Evolutionary conservation across 305 asterid genomes (phyloP), one percentile per base, ranked within the genome.

Genomic region (Rubia tinctorum): DNA sequence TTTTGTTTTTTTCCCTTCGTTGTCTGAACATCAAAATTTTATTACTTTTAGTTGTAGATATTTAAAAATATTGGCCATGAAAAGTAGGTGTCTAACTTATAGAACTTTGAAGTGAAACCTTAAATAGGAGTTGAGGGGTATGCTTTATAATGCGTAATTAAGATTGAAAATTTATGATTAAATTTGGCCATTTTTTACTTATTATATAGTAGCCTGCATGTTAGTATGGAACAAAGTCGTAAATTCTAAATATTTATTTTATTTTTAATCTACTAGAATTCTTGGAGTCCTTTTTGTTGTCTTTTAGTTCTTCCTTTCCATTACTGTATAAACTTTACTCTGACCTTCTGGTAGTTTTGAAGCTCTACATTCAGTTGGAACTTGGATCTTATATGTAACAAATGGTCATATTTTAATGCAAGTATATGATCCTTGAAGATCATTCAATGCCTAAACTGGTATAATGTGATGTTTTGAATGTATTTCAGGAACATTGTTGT

Each of bases 401-500:
- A 7, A 39, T 20, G 13, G 4, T 34, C 22, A 30, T 37, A 13
- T 67, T 56, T 63, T 73, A 3, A 17, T 49, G 2, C 9, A n/a
- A 13, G 13, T 44, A 14, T 75, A 9, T 22, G 67, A n/a, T 34
- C 3, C 60, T 44, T 53, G n/a, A 66, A 68, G 65, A 66, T 51
- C 25, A n/a, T 47, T 42, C 74, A n/a, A 55, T 73, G 68, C 67
- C 58, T 80, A 70, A 39, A 74, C 60, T 58, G 51, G 27, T 73
- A 39, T 37, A 34, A 70, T 71, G 34, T 69, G 68, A 71, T 53
- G 68, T 37, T 65, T 71, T 77, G 49, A 45, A 69, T 79, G 34
- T 60, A 55, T 80, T 80, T 79, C 89, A 95, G 99, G 99, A 90
- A 88, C 80, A 76, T 95, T 81, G 68, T 89, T 72, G 84, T 82